Evolutionary conservation across 1,284 basidiomycete species (phyloP), one percentile per base, ranked within the genome.

Genomic region (Malassezia pachydermatis): DNA sequence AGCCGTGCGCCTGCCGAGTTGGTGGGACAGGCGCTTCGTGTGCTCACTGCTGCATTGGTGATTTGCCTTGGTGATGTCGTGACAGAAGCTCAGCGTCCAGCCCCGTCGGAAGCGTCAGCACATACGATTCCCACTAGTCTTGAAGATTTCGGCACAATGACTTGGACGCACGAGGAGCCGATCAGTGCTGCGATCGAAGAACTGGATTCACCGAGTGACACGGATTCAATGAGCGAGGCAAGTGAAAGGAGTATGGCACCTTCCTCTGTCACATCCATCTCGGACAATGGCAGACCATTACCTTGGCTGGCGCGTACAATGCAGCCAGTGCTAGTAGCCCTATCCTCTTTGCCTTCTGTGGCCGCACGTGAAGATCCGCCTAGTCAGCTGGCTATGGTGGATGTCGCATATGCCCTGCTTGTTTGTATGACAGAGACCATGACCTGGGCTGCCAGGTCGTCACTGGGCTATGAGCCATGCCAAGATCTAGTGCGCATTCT

Each of bases 261-360:
- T 22, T 38, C 44, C 11, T 14, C 44, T 13, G 19, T 19, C 19
- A 45, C 44, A 8, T 45, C 44, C 2, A 23, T 44, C 11, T 14
- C 20, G 22, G 33, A 36, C 24, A 34, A 44, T 13, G 32, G 19
- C 5, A 20, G 11, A 10, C 33, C n/a, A 34, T 19, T 11, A n/a
- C 24, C 30, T 9, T 52, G 50, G 50, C 36, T 52, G 14, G 39
- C 28, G 22, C 42, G 40, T 11, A 47, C 50, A 2, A 52, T 47
- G 37, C 44, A 24, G 10, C 30, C 41, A 4, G 33, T 52, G 14
- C 39, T 46, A 8, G 8, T 52, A 7, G 27, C 40, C 5, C 34
- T 52, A 2, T 7, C 24, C 7, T 16, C 50, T 19, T 39, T 52
- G 17, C 33, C 29, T 2, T 27, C 25, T 14, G 11, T 30, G 4